Evolutionary conservation across 2,329 filamentous ascomycete genomes (phyloP).

Genomic region (Pseudogymnoascus sp.): DNA sequence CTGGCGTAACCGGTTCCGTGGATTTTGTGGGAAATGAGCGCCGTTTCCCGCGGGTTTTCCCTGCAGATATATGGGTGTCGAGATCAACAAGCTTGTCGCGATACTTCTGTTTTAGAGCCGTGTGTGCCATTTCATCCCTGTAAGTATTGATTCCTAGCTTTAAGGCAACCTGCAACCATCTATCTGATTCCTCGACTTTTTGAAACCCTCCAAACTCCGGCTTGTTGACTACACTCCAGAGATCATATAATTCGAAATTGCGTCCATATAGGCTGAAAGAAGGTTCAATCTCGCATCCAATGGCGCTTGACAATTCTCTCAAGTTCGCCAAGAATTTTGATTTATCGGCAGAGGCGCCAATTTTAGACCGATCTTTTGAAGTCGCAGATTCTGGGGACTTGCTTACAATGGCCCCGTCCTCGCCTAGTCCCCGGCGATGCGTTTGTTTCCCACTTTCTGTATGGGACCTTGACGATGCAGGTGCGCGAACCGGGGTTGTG

Average conservation of each 20-base stretch:
- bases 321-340: slow-evolving; percentile 19
- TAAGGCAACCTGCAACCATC: slow-evolving; percentile 25
- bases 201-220: slow-evolving; percentile 22
- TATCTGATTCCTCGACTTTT: slow-evolving; percentile 14
- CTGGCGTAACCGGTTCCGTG: slow-evolving; percentile 13
- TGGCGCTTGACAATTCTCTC: slow-evolving; percentile 12
- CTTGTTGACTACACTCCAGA: slow-evolving; percentile 25
- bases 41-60: slow-evolving; percentile 16
- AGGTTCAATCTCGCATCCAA: slow-evolving; percentile 17
- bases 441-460: slow-evolving; percentile 16
- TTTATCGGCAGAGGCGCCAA: slow-evolving; percentile 10
- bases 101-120: not conserved
- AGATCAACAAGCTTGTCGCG: not conserved
- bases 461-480: not conserved
- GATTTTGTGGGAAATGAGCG: slow-evolving; percentile 16
- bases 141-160: slow-evolving; percentile 2
- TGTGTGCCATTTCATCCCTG: not conserved
- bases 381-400: not conserved
- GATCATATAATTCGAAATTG: slow-evolving; percentile 21
- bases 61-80: not conserved
- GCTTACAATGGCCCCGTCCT: not conserved
- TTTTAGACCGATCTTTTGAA: not conserved
- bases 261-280: slow-evolving; percentile 20
- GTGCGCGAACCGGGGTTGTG: not conserved
- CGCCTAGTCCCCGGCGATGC: slow-evolving; percentile 1